Conservation (phyloP, 2,329 filamentous ascomycete genomes). For the Zasmidium angulare region DNA sequence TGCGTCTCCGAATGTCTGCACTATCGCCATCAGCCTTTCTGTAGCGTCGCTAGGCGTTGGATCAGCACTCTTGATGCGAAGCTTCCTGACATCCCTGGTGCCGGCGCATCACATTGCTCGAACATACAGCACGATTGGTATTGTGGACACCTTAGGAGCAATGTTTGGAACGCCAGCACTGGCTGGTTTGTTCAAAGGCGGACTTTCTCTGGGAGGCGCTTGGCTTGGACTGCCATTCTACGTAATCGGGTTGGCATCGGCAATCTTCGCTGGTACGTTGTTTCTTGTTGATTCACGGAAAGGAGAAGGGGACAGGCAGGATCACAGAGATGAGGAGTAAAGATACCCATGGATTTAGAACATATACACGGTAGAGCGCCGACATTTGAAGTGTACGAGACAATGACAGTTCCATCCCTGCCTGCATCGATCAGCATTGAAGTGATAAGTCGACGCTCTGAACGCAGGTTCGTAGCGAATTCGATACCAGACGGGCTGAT, state of each 20-base stretch:
- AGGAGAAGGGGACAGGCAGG: conserved; percentile 30
- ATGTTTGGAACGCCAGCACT: conserved; percentile 50
- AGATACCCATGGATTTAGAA: not conserved
- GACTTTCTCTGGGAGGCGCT: conserved; percentile 47
- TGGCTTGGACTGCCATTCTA: conserved; percentile 55
- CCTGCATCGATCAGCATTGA: not conserved
- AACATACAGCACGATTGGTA: conserved; percentile 54
- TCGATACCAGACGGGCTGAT: no score
- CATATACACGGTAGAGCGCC: not conserved
- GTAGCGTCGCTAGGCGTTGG: conserved; percentile 50
- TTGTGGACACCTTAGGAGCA: conserved; percentile 52
- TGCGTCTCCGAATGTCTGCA: conserved; percentile 29
- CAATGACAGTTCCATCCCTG: not conserved
- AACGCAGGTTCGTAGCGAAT: no score
- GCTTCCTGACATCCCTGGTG: conserved; percentile 55
- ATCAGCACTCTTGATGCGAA: conserved; percentile 46
- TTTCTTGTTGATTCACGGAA: conserved; percentile 27
- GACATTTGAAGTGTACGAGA: no score
- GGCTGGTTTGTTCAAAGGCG: conserved; percentile 48
- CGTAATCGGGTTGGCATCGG: conserved; percentile 37
- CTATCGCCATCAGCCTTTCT: conserved; percentile 41
- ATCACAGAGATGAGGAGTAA: conserved; percentile 1
- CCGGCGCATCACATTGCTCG: conserved; percentile 56
- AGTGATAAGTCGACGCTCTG: no score
- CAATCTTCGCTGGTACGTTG: conserved; percentile 19